Evolutionary conservation across 1,284 basidiomycete genomes (phyloP).

Genomic region (Cerrena zonata): DNA sequence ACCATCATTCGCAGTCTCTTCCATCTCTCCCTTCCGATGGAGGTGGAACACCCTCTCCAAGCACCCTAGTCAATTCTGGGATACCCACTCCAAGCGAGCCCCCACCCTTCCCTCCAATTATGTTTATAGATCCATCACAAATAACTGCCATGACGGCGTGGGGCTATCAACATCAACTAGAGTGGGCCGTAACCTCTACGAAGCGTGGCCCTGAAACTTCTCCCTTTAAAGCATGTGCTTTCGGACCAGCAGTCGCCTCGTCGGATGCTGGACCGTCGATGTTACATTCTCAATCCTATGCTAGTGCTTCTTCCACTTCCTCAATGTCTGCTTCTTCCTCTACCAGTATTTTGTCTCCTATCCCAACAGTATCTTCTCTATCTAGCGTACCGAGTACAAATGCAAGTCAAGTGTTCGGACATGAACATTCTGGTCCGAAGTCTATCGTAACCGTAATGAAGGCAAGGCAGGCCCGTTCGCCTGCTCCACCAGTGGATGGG

Average conservation of each 20-base stretch:
- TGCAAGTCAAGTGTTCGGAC: background rate
- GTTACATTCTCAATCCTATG: background rate
- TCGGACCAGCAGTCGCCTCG: background rate
- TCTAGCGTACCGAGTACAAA: conserved; percentile 2
- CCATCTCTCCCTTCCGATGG: conserved; percentile 1
- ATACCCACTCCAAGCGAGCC: conserved; percentile 23
- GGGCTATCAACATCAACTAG: conserved; percentile 21
- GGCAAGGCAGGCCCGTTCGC: background rate
- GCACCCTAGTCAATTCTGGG: conserved; percentile 3
- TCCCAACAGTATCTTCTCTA: background rate
- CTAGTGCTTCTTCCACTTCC: background rate
- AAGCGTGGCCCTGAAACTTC: background rate
- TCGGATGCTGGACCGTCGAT: background rate
- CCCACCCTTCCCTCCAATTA: conserved; percentile 27
- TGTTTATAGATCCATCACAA: conserved; percentile 21
- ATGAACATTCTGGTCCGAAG: background rate
- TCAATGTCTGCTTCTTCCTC: background rate
- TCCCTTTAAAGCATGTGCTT: conserved; percentile 1
- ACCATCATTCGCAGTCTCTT: conserved; percentile 2
- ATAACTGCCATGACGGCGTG: conserved; percentile 19
- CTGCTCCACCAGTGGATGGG: conserved; percentile 6
- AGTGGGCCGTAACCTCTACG: conserved; percentile 7
- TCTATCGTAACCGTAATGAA: background rate
- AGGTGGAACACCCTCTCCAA: conserved; percentile 2
- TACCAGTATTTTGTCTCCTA: conserved; percentile 1